Conservation (phyloP, 1,284 basidiomycete species). For the Cutaneotrichosporon mucoides region DNA sequence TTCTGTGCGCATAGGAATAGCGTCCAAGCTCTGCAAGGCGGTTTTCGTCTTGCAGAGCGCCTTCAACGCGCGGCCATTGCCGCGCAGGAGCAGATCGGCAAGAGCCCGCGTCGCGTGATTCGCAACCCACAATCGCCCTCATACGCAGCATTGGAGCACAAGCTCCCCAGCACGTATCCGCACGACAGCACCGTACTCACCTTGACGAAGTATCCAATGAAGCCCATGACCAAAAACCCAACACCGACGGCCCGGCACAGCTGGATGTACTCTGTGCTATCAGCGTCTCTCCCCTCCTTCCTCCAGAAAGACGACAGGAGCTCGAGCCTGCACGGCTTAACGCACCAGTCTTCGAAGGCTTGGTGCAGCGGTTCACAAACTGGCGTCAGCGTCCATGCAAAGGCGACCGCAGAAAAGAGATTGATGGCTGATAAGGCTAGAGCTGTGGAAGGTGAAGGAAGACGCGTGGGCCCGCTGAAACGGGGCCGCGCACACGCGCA, state of each 20-base stretch:
- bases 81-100: no score
- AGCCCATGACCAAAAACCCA: conserved; percentile 93
- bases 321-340: conserved; percentile 2
- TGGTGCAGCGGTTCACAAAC: conserved; percentile 97
- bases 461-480: neutral
- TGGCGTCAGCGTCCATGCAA: conserved; percentile 42
- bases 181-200: conserved; percentile 52
- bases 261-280: conserved; percentile 71
- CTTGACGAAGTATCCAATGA: conserved; percentile 94
- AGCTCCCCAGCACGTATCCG: neutral
- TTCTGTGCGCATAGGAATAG: no score
- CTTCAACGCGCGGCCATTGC: no score
- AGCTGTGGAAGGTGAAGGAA: neutral
- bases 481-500: neutral
- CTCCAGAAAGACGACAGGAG: no score
- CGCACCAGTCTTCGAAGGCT: conserved; percentile 90
- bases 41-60: no score
- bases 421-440: no score
- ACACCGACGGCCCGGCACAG: conserved; percentile 91
- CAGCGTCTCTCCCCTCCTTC: neutral
- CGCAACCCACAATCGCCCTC: neutral
- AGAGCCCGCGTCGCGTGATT: no score
- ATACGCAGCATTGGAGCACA: neutral
- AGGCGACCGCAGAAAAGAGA: neutral
- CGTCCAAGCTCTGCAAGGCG: no score